Evolutionary conservation across 768 basidiomycete species (phyloP), one percentile per base, ranked within the genome.

Genomic region (Amanita pallidorosea): DNA sequence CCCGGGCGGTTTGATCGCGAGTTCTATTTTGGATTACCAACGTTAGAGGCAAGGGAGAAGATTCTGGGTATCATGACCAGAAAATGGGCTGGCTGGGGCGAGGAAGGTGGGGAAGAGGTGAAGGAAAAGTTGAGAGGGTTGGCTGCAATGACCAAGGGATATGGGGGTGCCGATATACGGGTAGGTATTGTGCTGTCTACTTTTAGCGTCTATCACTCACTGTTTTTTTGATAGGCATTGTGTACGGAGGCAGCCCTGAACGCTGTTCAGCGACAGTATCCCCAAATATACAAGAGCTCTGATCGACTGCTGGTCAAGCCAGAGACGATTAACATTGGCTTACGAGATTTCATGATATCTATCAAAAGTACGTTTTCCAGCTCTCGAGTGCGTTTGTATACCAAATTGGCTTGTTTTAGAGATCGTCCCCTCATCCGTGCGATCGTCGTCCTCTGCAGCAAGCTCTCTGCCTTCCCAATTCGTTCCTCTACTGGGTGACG

Each of bases 171-270:
- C 34, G 96, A 99, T 73, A 65, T 99, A 51, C 72, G 96, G 67
- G 95, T 95, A 57, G 55, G 87, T 41, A n/a, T 34, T 20, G 17
- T 2, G 12, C 11, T 38, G 23, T 23, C 35, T 25, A 38, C 12
- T 13, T 33, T 33, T 35, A 45, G 1, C 17, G 46, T 51, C 23
- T 4, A 49, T 25, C 9, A 38, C 17, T 25, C 57, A 53, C 33
- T 53, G 45, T 38, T 46, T 29, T 29, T 38, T 53, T 52, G 18
- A 44, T 57, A 81, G 94, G 95, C 96, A 0, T 70, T 99, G 4
- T 97, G 95, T 58, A 98, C 96, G 5, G 96, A 99, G 69, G 92
- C 96, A 8, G 88, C 93, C 1, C 65, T 99, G 58, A 98, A 98
- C 60, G 95, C 95, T 0, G 88, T 99, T 20, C 96, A 99, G 61